These are phyloP conservation scores for Coemansia sp. DNA, from an alignment of 192 early-diverging fungal genomes.

Conservation along the genomic window DNA sequence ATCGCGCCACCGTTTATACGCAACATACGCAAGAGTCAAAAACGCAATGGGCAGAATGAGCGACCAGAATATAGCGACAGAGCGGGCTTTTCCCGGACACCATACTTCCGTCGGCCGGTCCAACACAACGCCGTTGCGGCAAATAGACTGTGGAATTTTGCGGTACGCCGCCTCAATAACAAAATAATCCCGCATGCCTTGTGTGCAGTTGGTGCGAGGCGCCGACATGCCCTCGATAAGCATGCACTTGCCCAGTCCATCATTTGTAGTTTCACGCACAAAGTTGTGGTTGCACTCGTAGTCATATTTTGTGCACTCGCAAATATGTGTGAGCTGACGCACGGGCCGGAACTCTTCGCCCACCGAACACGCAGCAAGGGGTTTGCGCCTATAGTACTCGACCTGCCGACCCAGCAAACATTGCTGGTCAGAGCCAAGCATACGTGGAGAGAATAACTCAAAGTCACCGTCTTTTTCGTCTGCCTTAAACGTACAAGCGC, in stretches of 20 bases:
- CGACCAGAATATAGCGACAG: slow-evolving; percentile 43
- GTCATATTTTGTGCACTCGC: slow-evolving; percentile 74
- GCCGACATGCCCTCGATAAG: slow-evolving; percentile 62
- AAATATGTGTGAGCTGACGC: slow-evolving; percentile 59
- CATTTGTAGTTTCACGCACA: slow-evolving; percentile 56
- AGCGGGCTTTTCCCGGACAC: slow-evolving; percentile 64
- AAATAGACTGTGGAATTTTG: slow-evolving; percentile 83
- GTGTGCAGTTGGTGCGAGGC: slow-evolving; percentile 58
- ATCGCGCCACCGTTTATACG: slow-evolving; percentile 39
- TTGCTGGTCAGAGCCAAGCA: slow-evolving; percentile 29
- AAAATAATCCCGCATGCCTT: slow-evolving; percentile 60
- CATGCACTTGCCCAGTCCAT: slow-evolving; percentile 58
- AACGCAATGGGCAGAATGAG: slow-evolving; percentile 37
- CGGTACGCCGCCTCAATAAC: slow-evolving; percentile 81
- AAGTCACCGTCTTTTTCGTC: slow-evolving; percentile 60
- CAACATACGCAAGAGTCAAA: slow-evolving; percentile 39
- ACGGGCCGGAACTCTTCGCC: slow-evolving; percentile 67
- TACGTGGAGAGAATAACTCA: slow-evolving; percentile 64
- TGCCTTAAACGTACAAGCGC: slow-evolving; percentile 51
- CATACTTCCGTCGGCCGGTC: slow-evolving; percentile 58
- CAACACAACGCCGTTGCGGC: slow-evolving; percentile 69
- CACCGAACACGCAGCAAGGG: slow-evolving; percentile 69
- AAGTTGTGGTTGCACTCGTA: slow-evolving; percentile 93
- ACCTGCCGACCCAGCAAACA: slow-evolving; percentile 69
- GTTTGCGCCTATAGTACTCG: slow-evolving; percentile 72